Conservation (phyloP, 1,284 basidiomycete species). For the Lentinula novae-zelandiae region DNA sequence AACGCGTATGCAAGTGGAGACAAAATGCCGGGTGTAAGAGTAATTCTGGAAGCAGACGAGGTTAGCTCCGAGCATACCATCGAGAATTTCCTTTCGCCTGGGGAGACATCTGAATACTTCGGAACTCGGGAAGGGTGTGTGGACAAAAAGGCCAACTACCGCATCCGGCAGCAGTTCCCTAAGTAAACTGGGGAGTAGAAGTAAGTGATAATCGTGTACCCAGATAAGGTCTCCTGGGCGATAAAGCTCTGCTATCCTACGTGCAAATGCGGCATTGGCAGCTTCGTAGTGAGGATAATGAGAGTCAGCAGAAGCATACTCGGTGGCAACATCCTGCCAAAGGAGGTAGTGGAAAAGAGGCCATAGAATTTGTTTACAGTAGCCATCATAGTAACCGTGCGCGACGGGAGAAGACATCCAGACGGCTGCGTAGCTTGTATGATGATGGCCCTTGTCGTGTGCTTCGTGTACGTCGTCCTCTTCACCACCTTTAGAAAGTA, state of each 20-base stretch:
- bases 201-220: slow-evolving; percentile 91
- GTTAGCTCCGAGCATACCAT: slow-evolving; percentile 98
- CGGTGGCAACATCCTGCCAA: slow-evolving; percentile 91
- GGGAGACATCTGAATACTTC: slow-evolving; percentile 96
- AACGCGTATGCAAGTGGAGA: slow-evolving; percentile 92
- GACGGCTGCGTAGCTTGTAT: slow-evolving; percentile 78
- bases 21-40: slow-evolving; percentile 95
- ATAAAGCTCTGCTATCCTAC: slow-evolving; percentile 75
- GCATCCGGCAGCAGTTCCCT: slow-evolving; percentile 76
- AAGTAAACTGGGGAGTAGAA: slow-evolving; percentile 86
- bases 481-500: slow-evolving; percentile 58
- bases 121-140: slow-evolving; percentile 96
- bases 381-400: slow-evolving; percentile 94
- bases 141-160: slow-evolving; percentile 90
- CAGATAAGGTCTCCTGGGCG: slow-evolving; percentile 88
- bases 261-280: slow-evolving; percentile 86
- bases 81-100: slow-evolving; percentile 87
- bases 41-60: slow-evolving; percentile 97
- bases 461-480: slow-evolving; percentile 37
- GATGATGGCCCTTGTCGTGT: neutral
- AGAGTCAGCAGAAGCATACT: slow-evolving; percentile 77
- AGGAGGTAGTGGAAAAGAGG: slow-evolving; percentile 98
- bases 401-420: slow-evolving; percentile 91
- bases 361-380: slow-evolving; percentile 98
- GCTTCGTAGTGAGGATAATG: slow-evolving; percentile 84